A percentile compares a stretch with the other conserved stretches of the same genome.
phyloP scores from a whole-genome alignment of 1,284 basidiomycete species.

The Ceratobasidium sp. region DNA sequence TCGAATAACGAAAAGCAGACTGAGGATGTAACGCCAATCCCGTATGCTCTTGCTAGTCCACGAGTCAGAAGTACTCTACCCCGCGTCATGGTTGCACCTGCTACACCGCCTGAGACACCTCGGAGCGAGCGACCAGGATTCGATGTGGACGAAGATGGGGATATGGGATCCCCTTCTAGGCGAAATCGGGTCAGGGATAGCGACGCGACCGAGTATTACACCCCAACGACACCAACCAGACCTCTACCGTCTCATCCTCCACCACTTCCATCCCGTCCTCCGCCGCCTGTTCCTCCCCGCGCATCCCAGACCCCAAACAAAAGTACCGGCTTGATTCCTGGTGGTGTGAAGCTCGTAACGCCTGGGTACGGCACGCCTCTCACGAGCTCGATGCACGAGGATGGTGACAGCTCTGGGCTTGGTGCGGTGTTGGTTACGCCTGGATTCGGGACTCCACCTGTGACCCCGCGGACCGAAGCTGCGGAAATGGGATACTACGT shows the following conservation, averaged over 20 bases:
- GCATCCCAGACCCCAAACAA: not conserved
- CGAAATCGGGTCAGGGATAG: not conserved
- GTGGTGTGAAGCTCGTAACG: not conserved
- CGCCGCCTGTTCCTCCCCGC: constrained; percentile 29
- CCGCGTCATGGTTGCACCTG: constrained; percentile 14
- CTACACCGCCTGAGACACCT: constrained; percentile 24
- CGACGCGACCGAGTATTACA: constrained; percentile 26
- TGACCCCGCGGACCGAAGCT: constrained; percentile 22
- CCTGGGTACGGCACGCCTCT: not conserved
- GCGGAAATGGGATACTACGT: constrained; percentile 32
- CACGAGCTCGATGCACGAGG: not conserved
- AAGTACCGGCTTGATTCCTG: too few relatives aligned
- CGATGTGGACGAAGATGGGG: not conserved
- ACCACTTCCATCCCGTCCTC: not conserved
- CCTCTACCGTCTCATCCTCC: too few relatives aligned
- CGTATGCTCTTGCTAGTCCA: constrained; percentile 35
- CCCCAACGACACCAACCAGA: constrained; percentile 26
- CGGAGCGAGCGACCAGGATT: not conserved
- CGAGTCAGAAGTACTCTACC: constrained; percentile 14
- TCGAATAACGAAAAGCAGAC: not conserved
- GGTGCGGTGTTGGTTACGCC: constrained; percentile 4
- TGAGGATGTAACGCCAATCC: not conserved
- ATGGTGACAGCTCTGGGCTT: too few relatives aligned
- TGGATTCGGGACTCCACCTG: constrained; percentile 17
- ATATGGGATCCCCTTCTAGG: not conserved